Evolutionary conservation across 78 protist genomes (phyloP), one percentile per base, ranked within the genome.

Genomic region (Dictyostelium brefeldianum): DNA sequence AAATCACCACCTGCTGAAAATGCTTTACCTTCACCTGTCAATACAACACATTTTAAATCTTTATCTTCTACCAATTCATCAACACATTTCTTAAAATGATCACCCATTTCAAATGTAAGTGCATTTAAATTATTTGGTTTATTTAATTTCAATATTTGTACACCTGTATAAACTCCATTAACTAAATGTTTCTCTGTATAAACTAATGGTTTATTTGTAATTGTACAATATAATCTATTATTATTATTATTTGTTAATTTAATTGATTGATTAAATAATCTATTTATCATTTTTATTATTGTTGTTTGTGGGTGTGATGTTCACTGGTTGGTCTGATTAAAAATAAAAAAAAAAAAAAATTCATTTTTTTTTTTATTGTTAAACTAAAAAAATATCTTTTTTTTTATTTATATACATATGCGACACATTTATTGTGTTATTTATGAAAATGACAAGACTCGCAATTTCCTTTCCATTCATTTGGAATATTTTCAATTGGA

Each of bases 1-100:
- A 95, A 48, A 71, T 95, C 97, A 25, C 97, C 97, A 43, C 97
- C 97, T 1, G 97, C 81, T 14, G 81, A 56, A 73, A 95, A 95
- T 18, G 94, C 97, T 14, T 27, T 27, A 6, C 90, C 97, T 12
- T 56, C 80, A 17, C 97, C 97, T 5, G 97, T 95, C 5, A 95
- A 81, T n/a, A 95, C 64, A 3, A 90, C 90, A 18, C 90, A 80
- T 29, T 64, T 90, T 11, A 85, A 41, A 27, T 14, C 22, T n/a
- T 41, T 70, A 27, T 89, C 94, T 0, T 69, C 17, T 9, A 20
- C 70, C 31, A 80, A 79, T 46, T 62, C 22, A 57, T 69, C 67
- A 10, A 87, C 85, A 0, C n/a, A 43, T 14, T 29, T 56, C 50
- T 74, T 78, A 31, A 80, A 90, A n/a, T 74, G 73, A 5, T 67